A percentile compares a stretch with the other conserved stretches of the same genome.
Evolutionary conservation across 805 yeast species (phyloP).

Genomic region (Yamadazyma tumulicola): DNA sequence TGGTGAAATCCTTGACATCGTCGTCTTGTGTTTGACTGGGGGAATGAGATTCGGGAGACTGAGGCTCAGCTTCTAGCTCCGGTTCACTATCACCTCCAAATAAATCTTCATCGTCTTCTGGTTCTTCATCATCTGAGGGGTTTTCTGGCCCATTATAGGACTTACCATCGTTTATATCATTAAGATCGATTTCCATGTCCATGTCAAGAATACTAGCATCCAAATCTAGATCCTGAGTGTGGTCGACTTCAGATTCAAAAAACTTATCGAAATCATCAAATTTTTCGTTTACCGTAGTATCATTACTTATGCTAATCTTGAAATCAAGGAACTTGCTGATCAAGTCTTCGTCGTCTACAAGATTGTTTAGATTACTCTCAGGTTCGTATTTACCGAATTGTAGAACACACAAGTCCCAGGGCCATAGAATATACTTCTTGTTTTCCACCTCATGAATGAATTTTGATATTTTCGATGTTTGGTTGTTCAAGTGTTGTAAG

Average conservation of each 20-base stretch:
- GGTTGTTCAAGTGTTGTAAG: slow-evolving; percentile 62
- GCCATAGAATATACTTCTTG: slow-evolving; percentile 67
- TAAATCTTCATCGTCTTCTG: slow-evolving; percentile 18
- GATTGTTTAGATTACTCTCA: too few relatives aligned
- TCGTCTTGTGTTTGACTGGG: slow-evolving; percentile 4
- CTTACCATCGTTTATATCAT: too few relatives aligned
- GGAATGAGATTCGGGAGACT: too few relatives aligned
- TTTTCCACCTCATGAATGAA: slow-evolving; percentile 53
- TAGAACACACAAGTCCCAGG: slow-evolving; percentile 58
- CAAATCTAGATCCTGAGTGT: too few relatives aligned
- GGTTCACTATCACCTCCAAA: slow-evolving; percentile 26
- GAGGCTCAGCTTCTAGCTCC: slow-evolving; percentile 2
- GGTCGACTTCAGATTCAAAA: too few relatives aligned
- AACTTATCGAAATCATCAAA: too few relatives aligned
- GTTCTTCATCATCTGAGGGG: not conserved
- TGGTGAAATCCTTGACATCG: too few relatives aligned
- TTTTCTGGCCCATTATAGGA: too few relatives aligned
- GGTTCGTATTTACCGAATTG: slow-evolving; percentile 43
- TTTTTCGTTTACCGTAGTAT: too few relatives aligned
- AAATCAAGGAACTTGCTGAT: slow-evolving; percentile 36
- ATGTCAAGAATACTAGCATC: not conserved
- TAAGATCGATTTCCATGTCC: not conserved
- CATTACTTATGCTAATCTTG: slow-evolving; percentile 21
- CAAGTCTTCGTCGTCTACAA: slow-evolving; percentile 28
- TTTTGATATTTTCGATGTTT: slow-evolving; percentile 58